Evolutionary conservation across 495 filamentous ascomycete genomes (phyloP), one percentile per base, ranked within the genome.

Genomic region (Hypoxylon rickii): DNA sequence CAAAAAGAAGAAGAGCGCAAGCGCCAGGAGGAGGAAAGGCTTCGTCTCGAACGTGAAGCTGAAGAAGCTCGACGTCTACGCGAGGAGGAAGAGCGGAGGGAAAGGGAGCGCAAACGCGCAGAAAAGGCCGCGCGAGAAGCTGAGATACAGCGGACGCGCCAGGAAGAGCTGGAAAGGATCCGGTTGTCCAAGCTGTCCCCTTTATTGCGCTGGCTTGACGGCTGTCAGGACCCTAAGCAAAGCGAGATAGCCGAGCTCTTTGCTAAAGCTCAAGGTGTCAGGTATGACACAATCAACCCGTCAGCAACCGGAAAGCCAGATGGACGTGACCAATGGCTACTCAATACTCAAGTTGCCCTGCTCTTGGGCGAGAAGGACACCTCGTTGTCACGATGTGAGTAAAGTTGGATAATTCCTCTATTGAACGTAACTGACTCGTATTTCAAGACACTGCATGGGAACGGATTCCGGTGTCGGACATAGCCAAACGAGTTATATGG

Each of bases 281-380:
- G 80, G 29, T 82, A 74, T 37, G 80, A 83, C 61, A 82, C 78
- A 12, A 79, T 83, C 41, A 68, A 71, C 8, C 71, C 75, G 3
- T 74, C 72, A 15, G 67, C 73, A 17, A 78, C 74, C 16, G 75
- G 74, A 31, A 75, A 72, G 4, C 41, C 71, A 17, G 70, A 73
- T 31, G 78, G 76, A 31, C 70, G 77, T 34, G 88, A 92, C 59
- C 79, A 83, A 67, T 92, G 89, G 87, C 75, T 91, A 59, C 82
- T 89, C 21, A 92, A 90, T 56, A 85, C 87, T 37, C 81, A 92
- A 62, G 85, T 85, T 49, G 88, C 88, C 13, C 80, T 89, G 13
- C 73, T 92, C 18, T 73, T 92, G 21, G 89, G 87, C 22, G 86
- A 89, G 43, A 89, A 89, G 67, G 88, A 92, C 61, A 75, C 89